phyloP scores from a whole-genome alignment of 441 rosid species.

The Corymbia citriodora region DNA sequence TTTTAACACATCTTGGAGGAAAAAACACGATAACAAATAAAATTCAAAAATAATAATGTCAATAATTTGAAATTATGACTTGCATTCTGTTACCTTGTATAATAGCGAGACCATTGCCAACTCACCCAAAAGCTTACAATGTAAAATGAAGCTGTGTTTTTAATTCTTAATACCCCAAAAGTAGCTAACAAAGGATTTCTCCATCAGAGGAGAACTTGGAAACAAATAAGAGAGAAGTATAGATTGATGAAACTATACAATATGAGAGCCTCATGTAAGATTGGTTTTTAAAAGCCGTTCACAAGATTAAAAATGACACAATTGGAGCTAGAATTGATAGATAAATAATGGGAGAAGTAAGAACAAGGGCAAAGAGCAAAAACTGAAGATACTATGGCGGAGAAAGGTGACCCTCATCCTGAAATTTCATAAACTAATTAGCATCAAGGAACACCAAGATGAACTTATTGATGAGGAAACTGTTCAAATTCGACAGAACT shows the following conservation, averaged over 20 bases:
- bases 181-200: neutral
- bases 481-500: neutral
- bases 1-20: neutral
- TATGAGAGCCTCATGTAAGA: neutral
- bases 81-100: neutral
- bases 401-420: neutral
- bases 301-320: neutral
- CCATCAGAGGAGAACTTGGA: neutral
- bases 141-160: neutral
- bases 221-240: neutral
- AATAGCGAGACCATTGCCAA: neutral
- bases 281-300: neutral
- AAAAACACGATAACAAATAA: neutral
- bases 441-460: neutral
- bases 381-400: neutral
- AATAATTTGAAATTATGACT: neutral
- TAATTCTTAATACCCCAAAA: neutral
- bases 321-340: neutral
- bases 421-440: neutral
- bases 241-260: neutral
- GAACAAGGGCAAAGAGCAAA: neutral
- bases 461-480: neutral
- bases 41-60: neutral
- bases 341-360: neutral
- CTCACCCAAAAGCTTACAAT: neutral